These are phyloP conservation scores for Aphanomyces invadans DNA, from an alignment of 352 stramenopile genomes.

Conservation along the genomic window DNA sequence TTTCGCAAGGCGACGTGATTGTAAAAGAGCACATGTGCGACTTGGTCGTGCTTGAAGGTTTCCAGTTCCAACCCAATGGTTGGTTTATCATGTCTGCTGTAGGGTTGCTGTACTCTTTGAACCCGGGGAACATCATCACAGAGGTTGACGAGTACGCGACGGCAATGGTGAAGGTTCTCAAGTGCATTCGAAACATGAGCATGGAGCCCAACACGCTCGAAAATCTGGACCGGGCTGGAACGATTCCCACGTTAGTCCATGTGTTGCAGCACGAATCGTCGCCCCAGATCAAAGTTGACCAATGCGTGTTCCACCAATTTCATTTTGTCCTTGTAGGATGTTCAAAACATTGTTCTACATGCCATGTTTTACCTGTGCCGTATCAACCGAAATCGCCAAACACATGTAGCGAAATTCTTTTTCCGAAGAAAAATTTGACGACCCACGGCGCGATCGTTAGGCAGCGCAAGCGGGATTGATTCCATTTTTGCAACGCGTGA, in stretches of 20 bases:
- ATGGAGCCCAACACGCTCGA: slow-evolving; percentile 88
- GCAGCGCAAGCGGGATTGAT: slow-evolving; percentile 86
- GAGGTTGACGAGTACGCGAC: slow-evolving; percentile 42
- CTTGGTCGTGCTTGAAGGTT: slow-evolving; percentile 61
- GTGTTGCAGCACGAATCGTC: slow-evolving; percentile 47
- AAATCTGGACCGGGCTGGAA: slow-evolving; percentile 79
- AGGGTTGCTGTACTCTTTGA: slow-evolving; percentile 23
- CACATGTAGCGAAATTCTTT: slow-evolving; percentile 31
- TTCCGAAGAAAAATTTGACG: too few species aligned
- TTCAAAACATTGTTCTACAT: slow-evolving; percentile 88
- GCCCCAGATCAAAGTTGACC: slow-evolving; percentile 22
- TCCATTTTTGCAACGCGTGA: slow-evolving; percentile 83
- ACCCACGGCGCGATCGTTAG: too few species aligned
- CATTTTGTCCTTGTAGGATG: slow-evolving; percentile 45
- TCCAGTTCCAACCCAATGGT: neutral
- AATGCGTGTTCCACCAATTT: too few species aligned
- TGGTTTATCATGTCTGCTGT: slow-evolving; percentile 4
- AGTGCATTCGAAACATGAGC: slow-evolving; percentile 82
- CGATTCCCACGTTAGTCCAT: slow-evolving; percentile 76
- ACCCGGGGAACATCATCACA: slow-evolving; percentile 27
- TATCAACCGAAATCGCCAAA: slow-evolving; percentile 87
- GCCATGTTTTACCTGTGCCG: slow-evolving; percentile 91
- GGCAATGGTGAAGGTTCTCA: slow-evolving; percentile 72
- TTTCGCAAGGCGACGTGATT: slow-evolving; percentile 86
- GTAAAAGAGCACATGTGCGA: slow-evolving; percentile 92